These are phyloP conservation scores for Chlamydomonas sp. DNA, from an alignment of 139 green algal genomes.

Conservation along the genomic window DNA sequence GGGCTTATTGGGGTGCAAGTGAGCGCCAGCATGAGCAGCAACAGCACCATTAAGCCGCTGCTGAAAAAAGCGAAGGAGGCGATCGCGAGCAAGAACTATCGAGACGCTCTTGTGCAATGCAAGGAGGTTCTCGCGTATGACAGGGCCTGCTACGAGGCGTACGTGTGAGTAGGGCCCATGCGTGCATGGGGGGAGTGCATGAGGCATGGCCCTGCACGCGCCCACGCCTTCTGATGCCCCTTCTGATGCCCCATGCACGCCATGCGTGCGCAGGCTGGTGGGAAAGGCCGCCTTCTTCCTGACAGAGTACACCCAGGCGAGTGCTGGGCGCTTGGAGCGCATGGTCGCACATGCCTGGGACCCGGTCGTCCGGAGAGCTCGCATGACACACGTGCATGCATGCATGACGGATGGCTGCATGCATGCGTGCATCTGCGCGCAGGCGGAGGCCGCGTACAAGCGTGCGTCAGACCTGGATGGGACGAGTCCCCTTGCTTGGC, in stretches of 20 bases:
- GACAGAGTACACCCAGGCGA: conserved; percentile 26
- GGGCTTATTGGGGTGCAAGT: no score
- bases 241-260: no score
- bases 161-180: conserved; percentile 38
- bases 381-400: no score
- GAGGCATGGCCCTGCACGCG: not conserved
- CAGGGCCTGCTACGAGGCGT: conserved; percentile 46
- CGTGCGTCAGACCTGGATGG: conserved; percentile 42
- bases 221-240: no score
- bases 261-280: conserved; percentile 52
- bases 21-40: conserved; percentile 1
- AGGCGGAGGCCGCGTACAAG: conserved; percentile 51
- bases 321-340: not conserved
- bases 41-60: conserved; percentile 13
- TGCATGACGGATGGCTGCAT: no score
- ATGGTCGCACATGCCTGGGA: not conserved
- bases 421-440: no score
- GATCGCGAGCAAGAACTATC: conserved; percentile 31
- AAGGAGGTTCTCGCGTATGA: conserved; percentile 52
- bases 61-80: conserved; percentile 33
- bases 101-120: conserved; percentile 43
- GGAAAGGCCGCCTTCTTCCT: conserved; percentile 58
- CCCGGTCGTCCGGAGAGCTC: no score
- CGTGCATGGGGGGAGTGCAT: not conserved
- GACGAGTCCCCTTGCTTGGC: conserved; percentile 46